phyloP scores from a whole-genome alignment of 2,329 filamentous ascomycete species.

The Aspergillus terreus region DNA sequence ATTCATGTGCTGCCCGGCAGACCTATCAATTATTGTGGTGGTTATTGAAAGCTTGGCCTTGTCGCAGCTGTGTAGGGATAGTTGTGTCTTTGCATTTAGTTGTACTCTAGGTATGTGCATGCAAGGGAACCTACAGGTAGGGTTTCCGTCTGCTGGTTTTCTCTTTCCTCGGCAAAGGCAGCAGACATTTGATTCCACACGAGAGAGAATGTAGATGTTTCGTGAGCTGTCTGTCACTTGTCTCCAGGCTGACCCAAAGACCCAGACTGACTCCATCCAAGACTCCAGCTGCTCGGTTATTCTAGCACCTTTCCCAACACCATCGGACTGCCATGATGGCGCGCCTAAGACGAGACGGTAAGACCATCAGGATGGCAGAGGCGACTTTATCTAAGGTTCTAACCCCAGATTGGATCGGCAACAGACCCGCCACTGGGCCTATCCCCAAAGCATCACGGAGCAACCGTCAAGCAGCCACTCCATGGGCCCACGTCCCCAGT shows the following conservation, averaged over 20 bases:
- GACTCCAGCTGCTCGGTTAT: neutral
- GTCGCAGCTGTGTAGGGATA: neutral
- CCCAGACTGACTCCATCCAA: too few species aligned
- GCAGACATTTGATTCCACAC: too few species aligned
- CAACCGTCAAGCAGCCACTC: neutral
- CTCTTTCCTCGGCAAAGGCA: too few species aligned
- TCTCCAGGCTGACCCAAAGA: too few species aligned
- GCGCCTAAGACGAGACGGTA: too few species aligned
- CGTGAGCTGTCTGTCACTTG: too few species aligned
- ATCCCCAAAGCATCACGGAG: neutral
- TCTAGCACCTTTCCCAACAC: neutral
- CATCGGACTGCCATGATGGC: neutral
- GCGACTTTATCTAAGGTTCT: neutral
- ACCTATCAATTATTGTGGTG: neutral
- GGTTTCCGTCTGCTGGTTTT: neutral
- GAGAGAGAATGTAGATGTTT: too few species aligned
- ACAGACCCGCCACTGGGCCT: neutral
- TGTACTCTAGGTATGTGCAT: neutral
- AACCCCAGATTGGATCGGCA: neutral
- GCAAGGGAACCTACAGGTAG: neutral
- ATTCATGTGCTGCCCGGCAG: neutral
- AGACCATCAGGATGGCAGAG: neutral
- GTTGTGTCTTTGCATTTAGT: too few species aligned
- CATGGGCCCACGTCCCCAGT: neutral
- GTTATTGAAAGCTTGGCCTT: neutral